These are phyloP conservation scores for Dothideomycetidae sp. DNA, from an alignment of 2,329 filamentous ascomycete genomes.

Conservation along the genomic window DNA sequence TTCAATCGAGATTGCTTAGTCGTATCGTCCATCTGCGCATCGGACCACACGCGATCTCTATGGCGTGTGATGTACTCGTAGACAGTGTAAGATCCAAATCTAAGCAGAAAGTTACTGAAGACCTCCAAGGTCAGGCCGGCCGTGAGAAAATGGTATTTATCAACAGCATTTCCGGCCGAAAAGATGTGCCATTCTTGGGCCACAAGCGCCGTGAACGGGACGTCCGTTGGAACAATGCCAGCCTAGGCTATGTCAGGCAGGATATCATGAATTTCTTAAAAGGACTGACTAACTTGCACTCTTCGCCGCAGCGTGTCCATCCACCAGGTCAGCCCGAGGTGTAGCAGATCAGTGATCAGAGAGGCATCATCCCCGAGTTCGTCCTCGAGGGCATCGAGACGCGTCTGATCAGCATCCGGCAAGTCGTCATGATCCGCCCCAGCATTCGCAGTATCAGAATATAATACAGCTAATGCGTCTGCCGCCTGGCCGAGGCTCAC, in stretches of 20 bases:
- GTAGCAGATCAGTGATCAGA: conserved; percentile 6
- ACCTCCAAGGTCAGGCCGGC: conserved; percentile 5
- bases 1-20: no score
- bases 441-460: background rate
- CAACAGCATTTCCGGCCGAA: background rate
- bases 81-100: conserved; percentile 1
- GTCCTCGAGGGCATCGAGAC: conserved; percentile 10
- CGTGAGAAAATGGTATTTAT: conserved; percentile 5
- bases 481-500: no score
- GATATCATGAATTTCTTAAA: background rate
- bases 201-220: background rate
- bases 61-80: background rate
- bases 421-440: conserved; percentile 1
- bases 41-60: no score
- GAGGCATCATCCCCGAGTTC: conserved; percentile 10
- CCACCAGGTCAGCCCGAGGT: conserved; percentile 10
- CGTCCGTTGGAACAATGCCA: conserved; percentile 1
- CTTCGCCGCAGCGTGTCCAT: conserved; percentile 8
- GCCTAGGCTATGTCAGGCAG: conserved; percentile 1
- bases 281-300: conserved; percentile 8
- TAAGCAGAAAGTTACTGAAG: conserved; percentile 4
- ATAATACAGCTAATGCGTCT: background rate
- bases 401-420: conserved; percentile 5
- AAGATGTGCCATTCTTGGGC: conserved; percentile 1
- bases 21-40: no score